Evolutionary conservation across 2,329 filamentous ascomycete species (phyloP), one percentile per base, ranked within the genome.

Genomic region (Coniochaeta ligniaria): DNA sequence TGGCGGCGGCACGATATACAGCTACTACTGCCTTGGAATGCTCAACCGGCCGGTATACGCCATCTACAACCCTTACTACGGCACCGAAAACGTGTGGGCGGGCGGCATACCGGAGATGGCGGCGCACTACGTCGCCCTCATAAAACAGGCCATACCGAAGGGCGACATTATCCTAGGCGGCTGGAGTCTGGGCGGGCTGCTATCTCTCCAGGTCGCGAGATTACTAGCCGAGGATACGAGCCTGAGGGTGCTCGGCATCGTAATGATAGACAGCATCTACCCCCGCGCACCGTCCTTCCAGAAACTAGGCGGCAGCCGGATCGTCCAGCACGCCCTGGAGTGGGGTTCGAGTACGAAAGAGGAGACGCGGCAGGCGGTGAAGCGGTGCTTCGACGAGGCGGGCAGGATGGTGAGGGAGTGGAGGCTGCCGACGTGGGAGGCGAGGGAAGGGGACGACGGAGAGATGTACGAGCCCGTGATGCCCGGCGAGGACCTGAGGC

Each of bases 1-100:
- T 63, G 84, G 84, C 64, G 83, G 84, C 64, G 84, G 84, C 67
- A 86, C 83, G 1, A 80, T 78, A 2, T 85, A 83, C 66, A 78
- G 76, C 64, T 86, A 86, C 68, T 77, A 83, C 70, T 80, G 79
- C 63, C 74, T 87, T 4, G 75, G 78, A 20, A 66, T 74, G 1
- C 72, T 86, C 24, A 70, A 72, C 36, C 80, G 84, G 6, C 70
- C 74, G 20, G 70, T 84, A 41, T 84, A 80, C 63, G 83, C 78
- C 58, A 82, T 87, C 60, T 71, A 76, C 62, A 86, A 86, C 67
- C 80, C 83, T 5, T 73, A 74, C 61, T 85, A 83, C 65, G 69
- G 74, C 62, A 74, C 75, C 1, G 78, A 76, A 8, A 70, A 75
- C 16, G 71, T 70, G 6, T 86, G 82, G 72, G 71, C 75, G 0